These are phyloP conservation scores for Chytriomyces hyalinus DNA, from an alignment of 192 early-diverging fungal genomes.

Conservation along the genomic window DNA sequence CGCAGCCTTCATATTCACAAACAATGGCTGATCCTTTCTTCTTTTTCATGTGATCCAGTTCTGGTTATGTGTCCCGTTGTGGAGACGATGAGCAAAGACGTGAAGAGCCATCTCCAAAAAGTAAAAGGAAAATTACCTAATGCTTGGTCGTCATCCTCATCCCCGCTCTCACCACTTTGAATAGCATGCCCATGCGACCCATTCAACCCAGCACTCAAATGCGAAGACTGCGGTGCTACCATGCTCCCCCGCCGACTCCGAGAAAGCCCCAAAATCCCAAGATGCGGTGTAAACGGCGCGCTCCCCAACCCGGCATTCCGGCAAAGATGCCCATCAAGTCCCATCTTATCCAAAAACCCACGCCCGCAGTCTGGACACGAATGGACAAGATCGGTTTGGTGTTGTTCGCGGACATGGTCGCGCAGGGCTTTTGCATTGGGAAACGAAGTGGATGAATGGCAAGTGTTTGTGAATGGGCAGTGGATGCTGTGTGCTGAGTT, in stretches of 20 bases:
- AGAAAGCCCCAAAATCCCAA: background rate
- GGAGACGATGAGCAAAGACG: too few relatives aligned
- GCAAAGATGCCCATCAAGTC: slow-evolving; percentile 10
- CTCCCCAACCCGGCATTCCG: background rate
- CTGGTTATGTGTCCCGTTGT: too few relatives aligned
- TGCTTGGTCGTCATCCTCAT: slow-evolving; percentile 3
- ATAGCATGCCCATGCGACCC: background rate
- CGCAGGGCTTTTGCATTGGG: slow-evolving; percentile 22
- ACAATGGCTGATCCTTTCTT: background rate
- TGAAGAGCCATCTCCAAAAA: background rate
- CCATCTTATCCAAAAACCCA: slow-evolving; percentile 12
- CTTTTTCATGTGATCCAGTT: too few relatives aligned
- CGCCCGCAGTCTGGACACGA: slow-evolving; percentile 20
- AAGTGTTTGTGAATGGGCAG: background rate
- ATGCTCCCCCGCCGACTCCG: background rate
- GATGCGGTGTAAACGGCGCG: background rate
- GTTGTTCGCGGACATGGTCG: slow-evolving; percentile 19
- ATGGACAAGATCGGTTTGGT: slow-evolving; percentile 29
- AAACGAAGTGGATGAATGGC: background rate
- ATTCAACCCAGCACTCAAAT: background rate
- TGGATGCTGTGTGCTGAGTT: background rate
- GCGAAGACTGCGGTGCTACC: background rate
- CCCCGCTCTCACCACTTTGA: background rate
- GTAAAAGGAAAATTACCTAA: background rate
- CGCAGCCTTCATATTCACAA: slow-evolving; percentile 32